Evolutionary conservation across 345 rosid species (phyloP).

Genomic region (Triadica sebifera): DNA sequence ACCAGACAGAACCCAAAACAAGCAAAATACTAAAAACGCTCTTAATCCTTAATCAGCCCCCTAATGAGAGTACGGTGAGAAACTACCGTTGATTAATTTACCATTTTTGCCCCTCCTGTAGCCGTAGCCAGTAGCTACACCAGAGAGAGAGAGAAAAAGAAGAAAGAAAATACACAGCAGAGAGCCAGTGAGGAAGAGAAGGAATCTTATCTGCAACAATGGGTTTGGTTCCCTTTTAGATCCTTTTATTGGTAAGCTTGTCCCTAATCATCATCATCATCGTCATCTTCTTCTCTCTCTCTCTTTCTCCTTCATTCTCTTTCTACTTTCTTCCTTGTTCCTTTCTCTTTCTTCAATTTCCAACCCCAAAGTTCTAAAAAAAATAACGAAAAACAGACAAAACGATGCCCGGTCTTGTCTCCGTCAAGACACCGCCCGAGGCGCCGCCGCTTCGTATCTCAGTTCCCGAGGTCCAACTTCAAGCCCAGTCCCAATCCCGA

Average conservation of each 20-base stretch:
- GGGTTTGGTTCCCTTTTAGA: constrained; percentile 3
- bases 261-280: neutral
- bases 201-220: neutral
- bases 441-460: constrained; percentile 65
- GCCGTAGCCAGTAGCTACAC: neutral
- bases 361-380: neutral
- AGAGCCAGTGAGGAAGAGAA: neutral
- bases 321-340: neutral
- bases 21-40: neutral
- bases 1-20: too few species aligned
- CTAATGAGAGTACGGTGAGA: too few species aligned
- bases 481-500: constrained; percentile 32
- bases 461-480: constrained; percentile 57
- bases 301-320: neutral
- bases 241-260: constrained; percentile 2
- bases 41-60: neutral
- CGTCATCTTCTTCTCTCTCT: neutral
- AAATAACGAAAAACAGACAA: neutral
- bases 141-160: neutral
- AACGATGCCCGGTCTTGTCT: constrained; percentile 87
- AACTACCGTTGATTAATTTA: neutral
- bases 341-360: neutral
- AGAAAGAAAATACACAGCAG: neutral
- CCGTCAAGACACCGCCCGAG: constrained; percentile 78
- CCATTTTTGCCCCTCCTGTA: neutral